Conservation (phyloP, 228 moss, liverwort and hornwort genomes). For the Sphagnum magellanicum region DNA sequence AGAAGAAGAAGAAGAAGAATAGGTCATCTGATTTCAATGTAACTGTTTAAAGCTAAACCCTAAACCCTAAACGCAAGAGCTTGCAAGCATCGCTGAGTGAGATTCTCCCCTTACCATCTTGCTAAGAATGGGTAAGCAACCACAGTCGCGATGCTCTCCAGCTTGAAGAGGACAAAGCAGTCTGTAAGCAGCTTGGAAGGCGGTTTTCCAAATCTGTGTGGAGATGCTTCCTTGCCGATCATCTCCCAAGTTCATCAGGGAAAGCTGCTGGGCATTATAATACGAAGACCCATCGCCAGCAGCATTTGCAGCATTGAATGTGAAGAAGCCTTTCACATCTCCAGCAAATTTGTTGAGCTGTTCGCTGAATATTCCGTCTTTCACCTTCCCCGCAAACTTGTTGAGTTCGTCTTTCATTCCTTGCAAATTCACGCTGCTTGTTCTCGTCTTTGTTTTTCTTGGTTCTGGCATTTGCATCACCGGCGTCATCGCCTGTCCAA, state of each 20-base stretch:
- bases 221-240: slow-evolving; percentile 43
- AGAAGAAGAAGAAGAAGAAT: neutral
- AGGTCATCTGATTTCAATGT: too few relatives aligned
- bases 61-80: neutral
- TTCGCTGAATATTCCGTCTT: too few relatives aligned
- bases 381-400: neutral
- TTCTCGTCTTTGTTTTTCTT: slow-evolving; percentile 13
- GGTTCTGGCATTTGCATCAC: slow-evolving; percentile 58
- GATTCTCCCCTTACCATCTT: slow-evolving; percentile 21
- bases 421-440: slow-evolving; percentile 7
- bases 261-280: slow-evolving; percentile 20
- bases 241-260: slow-evolving; percentile 41
- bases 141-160: slow-evolving; percentile 49
- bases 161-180: slow-evolving; percentile 45
- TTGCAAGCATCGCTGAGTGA: too few relatives aligned
- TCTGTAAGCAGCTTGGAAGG: slow-evolving; percentile 30
- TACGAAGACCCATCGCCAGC: neutral
- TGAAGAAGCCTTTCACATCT: slow-evolving; percentile 25
- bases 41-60: neutral
- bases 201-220: slow-evolving; percentile 53
- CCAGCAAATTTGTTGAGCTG: slow-evolving; percentile 27
- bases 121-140: slow-evolving; percentile 40
- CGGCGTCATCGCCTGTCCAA: slow-evolving; percentile 36
- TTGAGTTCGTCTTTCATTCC: neutral
- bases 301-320: slow-evolving; percentile 8